Conservation (phyloP, 495 filamentous ascomycete species). For the Diplogelasinospora grovesii region DNA sequence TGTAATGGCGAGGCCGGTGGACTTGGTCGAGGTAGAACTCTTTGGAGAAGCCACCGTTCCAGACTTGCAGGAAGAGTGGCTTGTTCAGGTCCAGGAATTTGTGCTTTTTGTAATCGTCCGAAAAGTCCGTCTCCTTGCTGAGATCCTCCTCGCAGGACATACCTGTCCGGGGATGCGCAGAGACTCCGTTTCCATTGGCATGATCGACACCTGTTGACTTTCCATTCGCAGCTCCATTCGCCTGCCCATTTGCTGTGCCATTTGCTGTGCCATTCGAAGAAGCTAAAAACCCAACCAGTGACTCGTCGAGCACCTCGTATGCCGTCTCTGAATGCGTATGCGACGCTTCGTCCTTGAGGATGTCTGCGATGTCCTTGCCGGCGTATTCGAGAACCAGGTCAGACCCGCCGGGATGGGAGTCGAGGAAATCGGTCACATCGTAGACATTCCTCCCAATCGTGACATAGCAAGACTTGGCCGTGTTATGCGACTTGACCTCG, state of each 20-base stretch:
- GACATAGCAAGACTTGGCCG: constrained; percentile 82
- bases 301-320: constrained; percentile 81
- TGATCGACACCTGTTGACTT: constrained; percentile 2
- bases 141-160: constrained; percentile 83
- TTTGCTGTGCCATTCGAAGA: constrained; percentile 34
- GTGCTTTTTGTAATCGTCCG: constrained; percentile 70
- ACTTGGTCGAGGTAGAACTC: constrained; percentile 95
- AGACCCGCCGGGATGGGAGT: constrained; percentile 83
- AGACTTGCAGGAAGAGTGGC: constrained; percentile 84
- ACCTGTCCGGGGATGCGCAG: constrained; percentile 67
- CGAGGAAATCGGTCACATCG: constrained; percentile 85
- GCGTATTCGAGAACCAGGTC: constrained; percentile 86
- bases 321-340: constrained; percentile 84
- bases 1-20: constrained; percentile 91
- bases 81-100: constrained; percentile 88
- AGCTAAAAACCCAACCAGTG: constrained; percentile 70
- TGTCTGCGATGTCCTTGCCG: constrained; percentile 76
- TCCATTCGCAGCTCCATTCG: constrained; percentile 15
- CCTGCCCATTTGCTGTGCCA: constrained; percentile 17
- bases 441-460: constrained; percentile 84
- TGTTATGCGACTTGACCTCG: constrained; percentile 78
- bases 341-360: constrained; percentile 76
- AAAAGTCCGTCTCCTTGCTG: constrained; percentile 72
- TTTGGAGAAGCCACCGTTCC: constrained; percentile 80
- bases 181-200: constrained; percentile 29